A percentile compares a stretch with the other conserved stretches of the same genome.
These are phyloP conservation scores for Diplodia sapinea DNA, from an alignment of 2,329 filamentous ascomycete species.

Conservation along the genomic window DNA sequence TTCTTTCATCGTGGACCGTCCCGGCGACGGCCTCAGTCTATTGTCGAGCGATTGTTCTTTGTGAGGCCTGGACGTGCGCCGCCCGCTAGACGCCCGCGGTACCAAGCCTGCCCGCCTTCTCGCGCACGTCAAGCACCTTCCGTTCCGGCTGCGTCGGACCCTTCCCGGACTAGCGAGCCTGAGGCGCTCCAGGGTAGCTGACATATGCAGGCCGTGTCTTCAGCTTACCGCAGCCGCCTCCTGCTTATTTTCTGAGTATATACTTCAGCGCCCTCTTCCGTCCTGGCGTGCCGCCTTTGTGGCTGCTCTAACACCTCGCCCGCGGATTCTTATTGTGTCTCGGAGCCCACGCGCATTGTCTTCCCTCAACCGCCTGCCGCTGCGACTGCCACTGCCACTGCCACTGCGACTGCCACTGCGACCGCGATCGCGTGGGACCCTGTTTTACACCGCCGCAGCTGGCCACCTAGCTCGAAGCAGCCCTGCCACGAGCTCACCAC, in stretches of 20 bases:
- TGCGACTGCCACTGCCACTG: background rate
- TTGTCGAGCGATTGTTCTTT: conserved; percentile 15
- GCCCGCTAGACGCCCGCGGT: conserved; percentile 2
- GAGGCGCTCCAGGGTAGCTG: conserved; percentile 7
- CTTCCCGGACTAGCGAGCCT: conserved; percentile 13
- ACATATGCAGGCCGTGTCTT: conserved; percentile 28
- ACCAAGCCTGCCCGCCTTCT: background rate
- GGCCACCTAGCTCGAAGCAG: conserved; percentile 6
- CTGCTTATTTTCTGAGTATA: conserved; percentile 18
- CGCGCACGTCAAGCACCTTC: conserved; percentile 4
- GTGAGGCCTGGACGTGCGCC: conserved; percentile 24
- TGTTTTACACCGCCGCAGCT: background rate
- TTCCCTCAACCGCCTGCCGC: background rate
- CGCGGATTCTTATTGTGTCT: conserved; percentile 6
- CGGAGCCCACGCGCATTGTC: conserved; percentile 3
- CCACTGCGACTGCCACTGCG: background rate
- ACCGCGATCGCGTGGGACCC: background rate
- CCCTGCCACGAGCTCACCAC: conserved; percentile 2
- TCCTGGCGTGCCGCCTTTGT: background rate
- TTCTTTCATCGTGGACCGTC: conserved; percentile 21
- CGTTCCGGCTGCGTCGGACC: conserved; percentile 9
- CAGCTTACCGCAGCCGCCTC: conserved; percentile 22
- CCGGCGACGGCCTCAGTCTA: conserved; percentile 19
- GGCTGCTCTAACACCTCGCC: background rate
- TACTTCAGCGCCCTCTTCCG: background rate